Conservation (phyloP, 139 green algal species). For the Chloropicon primus region DNA sequence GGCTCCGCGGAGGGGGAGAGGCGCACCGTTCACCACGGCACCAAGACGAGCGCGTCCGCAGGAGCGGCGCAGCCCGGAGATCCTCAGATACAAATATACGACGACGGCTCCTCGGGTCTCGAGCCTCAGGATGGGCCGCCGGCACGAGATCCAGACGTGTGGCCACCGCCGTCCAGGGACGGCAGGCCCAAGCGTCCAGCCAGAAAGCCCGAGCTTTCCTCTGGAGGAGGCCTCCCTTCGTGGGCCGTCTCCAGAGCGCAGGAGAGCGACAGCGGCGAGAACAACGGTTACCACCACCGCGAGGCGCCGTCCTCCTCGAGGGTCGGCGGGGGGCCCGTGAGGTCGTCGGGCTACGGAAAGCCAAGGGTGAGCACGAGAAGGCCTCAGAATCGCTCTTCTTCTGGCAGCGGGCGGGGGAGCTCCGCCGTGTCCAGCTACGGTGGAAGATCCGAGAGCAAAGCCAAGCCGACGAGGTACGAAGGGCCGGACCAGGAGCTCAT, state of each 20-base stretch:
- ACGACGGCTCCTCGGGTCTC: too few relatives aligned
- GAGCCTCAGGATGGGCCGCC: background rate
- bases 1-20: too few relatives aligned
- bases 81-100: background rate
- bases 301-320: background rate
- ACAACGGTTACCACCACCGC: background rate
- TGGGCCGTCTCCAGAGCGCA: background rate
- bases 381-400: too few relatives aligned
- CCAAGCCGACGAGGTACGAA: constrained; percentile 31
- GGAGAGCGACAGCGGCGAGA: too few relatives aligned
- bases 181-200: background rate
- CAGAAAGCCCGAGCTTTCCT: background rate
- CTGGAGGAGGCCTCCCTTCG: background rate
- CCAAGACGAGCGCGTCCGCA: background rate
- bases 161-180: background rate
- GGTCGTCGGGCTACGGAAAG: background rate
- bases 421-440: too few relatives aligned
- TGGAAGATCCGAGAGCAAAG: too few relatives aligned
- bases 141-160: background rate
- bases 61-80: background rate
- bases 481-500: constrained; percentile 59
- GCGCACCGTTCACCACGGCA: too few relatives aligned
- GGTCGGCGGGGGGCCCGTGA: background rate
- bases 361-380: background rate
- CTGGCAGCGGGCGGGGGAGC: too few relatives aligned